Base-by-base conservation (phyloP, 805 yeast genomes). In the Candida nitratophila region DNA sequence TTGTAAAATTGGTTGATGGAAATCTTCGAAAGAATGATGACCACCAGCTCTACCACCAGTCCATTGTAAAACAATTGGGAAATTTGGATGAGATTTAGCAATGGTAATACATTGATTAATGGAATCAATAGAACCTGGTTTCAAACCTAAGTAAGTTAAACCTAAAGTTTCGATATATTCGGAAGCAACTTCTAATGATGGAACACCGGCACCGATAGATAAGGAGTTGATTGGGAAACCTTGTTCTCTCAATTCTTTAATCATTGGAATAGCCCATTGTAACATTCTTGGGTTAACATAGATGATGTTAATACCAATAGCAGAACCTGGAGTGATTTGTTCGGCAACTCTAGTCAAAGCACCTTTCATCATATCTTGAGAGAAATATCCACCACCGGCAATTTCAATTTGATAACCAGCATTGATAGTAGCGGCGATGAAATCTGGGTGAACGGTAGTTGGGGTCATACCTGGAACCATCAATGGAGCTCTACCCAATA, bases 41-140 rank as follows among this genome's bases (percentile, higher is more conserved):
- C 99, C 99, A 78, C 99, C 99, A 73, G 97, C 99, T 78, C 99
- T 90, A 68, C 99, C 99, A 77, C 98, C 99, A 47, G 99, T 93
- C 99, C 99, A 93, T 74, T 93, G 99, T 57, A 93, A 71, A 44
- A 93, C 91, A 60, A 93, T 88, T 51, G 99, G 99, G 90, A 93
- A 93, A 50, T 66, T 71, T 53, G 99, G 99, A 70, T 90, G 95
- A 41, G 95, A 90, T 62, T 86, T 87, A 44, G 99, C 99, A 61
- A 93, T 93, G 49, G 83, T 70, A 56, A 93, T 81, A 54, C 81
- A 86, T 65, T 86, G 91, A 52, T 81, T 74, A 59, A 93, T 88
- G 37, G 97, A 84, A 55, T 93, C 99, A 45, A 89, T 76, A 22
- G 98, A 88, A 62, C 99, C 99, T 49, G 99, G 99, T 71, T 93